Conservation (phyloP, 768 basidiomycete species). For the Phylloporus sp. region DNA sequence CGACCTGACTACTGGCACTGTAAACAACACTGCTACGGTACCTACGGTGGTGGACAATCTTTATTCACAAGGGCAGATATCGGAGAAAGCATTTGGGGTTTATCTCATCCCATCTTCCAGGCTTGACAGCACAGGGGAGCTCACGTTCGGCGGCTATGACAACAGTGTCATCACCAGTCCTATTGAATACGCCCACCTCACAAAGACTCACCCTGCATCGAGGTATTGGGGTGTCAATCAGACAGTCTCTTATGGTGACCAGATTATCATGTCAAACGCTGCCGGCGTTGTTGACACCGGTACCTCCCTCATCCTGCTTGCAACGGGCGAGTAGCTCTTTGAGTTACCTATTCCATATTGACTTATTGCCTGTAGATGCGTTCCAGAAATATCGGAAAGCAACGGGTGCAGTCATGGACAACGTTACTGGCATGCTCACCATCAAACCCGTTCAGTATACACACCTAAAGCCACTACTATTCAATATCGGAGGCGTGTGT, state of each 20-base stretch:
- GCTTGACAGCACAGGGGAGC: not conserved
- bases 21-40: not conserved
- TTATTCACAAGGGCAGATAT: not conserved
- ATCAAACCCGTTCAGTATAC: not conserved
- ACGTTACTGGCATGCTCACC: not conserved
- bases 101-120: not conserved
- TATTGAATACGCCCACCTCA: not conserved
- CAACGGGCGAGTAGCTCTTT: not conserved
- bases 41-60: not conserved
- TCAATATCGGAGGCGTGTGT: not conserved
- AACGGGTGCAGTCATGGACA: not conserved
- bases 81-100: not conserved
- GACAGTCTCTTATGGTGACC: not conserved
- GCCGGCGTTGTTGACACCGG: not conserved
- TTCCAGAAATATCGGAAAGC: not conserved
- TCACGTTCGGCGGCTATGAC: not conserved
- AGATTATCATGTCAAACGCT: not conserved
- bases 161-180: not conserved
- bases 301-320: not conserved
- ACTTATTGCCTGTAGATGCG: not conserved
- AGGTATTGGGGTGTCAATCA: not conserved
- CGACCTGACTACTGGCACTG: not conserved
- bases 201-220: not conserved
- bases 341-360: not conserved
- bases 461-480: not conserved